Evolutionary conservation across 345 rosid genomes (phyloP).

Genomic region (Populus davidiana): DNA sequence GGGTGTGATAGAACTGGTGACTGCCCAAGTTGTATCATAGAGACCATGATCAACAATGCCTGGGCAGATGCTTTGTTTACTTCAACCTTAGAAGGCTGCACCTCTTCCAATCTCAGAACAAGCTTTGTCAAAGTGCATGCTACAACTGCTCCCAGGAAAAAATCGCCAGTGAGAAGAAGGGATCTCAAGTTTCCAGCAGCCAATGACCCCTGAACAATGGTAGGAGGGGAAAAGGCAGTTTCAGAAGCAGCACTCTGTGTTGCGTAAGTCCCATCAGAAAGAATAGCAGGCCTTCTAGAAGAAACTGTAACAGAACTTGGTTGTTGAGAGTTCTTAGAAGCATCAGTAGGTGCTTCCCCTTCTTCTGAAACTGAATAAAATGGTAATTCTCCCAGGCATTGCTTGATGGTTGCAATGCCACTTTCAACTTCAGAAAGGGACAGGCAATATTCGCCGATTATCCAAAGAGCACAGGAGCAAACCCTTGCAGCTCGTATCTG

Average conservation of each 20-base stretch:
- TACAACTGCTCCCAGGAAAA: conserved; percentile 98
- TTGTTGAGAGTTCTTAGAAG: conserved; percentile 56
- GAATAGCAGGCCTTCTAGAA: conserved; percentile 79
- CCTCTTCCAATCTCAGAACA: conserved; percentile 88
- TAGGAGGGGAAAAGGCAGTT: conserved; percentile 78
- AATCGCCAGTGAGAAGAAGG: conserved; percentile 87
- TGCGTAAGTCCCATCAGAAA: conserved; percentile 89
- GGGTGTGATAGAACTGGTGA: conserved; percentile 87
- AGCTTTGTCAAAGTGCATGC: conserved; percentile 90
- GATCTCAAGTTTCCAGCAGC: conserved; percentile 81
- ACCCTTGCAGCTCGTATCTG: conserved; percentile 87
- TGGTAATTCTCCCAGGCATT: conserved; percentile 86
- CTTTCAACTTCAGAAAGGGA: conserved; percentile 84
- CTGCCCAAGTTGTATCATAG: conserved; percentile 91
- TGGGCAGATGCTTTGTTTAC: conserved; percentile 63
- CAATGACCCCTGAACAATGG: conserved; percentile 68
- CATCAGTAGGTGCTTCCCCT: conserved; percentile 52
- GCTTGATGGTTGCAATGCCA: conserved; percentile 75
- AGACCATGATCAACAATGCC: conserved; percentile 80
- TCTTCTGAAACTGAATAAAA: conserved; percentile 70
- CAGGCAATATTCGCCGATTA: conserved; percentile 83
- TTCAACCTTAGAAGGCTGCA: conserved; percentile 73
- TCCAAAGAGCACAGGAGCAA: conserved; percentile 90
- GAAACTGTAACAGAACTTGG: conserved; percentile 56
- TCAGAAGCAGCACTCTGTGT: conserved; percentile 93